Evolutionary conservation across 352 stramenopile genomes (phyloP).

Genomic region (Pythium pyrilobum): DNA sequence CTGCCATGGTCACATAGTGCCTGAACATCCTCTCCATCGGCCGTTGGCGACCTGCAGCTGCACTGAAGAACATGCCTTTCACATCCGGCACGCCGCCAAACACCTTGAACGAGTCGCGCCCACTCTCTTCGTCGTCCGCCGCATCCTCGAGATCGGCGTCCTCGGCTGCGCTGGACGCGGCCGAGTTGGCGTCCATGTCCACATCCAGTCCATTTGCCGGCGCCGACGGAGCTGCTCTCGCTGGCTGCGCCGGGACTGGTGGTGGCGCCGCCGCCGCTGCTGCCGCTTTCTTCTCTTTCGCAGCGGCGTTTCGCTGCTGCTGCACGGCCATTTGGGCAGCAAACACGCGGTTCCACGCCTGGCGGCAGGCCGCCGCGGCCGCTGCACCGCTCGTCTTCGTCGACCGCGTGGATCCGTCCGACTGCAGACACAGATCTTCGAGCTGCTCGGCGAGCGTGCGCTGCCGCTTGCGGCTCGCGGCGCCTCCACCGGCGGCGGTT

Average conservation of each 20-base stretch:
- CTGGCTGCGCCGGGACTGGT: neutral
- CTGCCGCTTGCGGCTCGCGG: constrained; percentile 38
- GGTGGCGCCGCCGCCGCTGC: neutral
- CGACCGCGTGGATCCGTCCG: neutral
- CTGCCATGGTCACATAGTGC: constrained; percentile 46
- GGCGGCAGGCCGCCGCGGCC: constrained; percentile 10
- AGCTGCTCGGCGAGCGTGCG: constrained; percentile 61
- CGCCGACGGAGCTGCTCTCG: neutral
- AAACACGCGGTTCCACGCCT: constrained; percentile 16
- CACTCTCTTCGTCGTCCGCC: constrained; percentile 10
- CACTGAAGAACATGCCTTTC: constrained; percentile 45
- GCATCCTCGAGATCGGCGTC: constrained; percentile 17
- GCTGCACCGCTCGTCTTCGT: neutral
- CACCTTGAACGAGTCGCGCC: constrained; percentile 16
- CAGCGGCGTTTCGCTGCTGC: constrained; percentile 6
- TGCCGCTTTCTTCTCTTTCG: neutral
- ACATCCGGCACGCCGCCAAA: constrained; percentile 37
- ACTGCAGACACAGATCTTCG: constrained; percentile 40
- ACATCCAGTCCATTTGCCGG: constrained; percentile 1
- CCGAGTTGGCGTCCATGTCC: constrained; percentile 8
- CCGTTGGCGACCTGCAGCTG: constrained; percentile 17
- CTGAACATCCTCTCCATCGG: constrained; percentile 62
- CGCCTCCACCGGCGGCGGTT: too few relatives aligned
- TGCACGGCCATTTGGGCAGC: constrained; percentile 11
- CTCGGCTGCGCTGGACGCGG: constrained; percentile 1